Conservation (phyloP, 2,329 filamentous ascomycete genomes). For the Talaromyces marneffei region DNA sequence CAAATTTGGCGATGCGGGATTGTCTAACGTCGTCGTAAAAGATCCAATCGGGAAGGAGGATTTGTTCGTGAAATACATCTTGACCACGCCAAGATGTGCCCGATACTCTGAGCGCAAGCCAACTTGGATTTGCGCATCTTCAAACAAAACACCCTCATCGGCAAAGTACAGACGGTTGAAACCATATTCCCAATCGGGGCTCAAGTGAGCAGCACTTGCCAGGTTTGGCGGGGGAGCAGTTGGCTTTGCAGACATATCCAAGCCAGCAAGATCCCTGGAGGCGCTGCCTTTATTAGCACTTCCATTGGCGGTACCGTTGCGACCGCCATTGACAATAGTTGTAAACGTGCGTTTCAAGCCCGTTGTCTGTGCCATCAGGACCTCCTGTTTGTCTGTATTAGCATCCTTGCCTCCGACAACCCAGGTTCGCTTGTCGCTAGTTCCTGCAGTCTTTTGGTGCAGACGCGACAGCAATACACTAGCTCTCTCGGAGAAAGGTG, state of each 20-base stretch:
- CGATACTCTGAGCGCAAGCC: conserved; percentile 91
- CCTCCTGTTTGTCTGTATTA: conserved; percentile 72
- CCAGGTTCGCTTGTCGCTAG: conserved; percentile 94
- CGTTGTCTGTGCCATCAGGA: conserved; percentile 71
- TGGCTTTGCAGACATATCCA: conserved; percentile 65
- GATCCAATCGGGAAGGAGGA: conserved; percentile 77
- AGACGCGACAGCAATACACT: conserved; percentile 86
- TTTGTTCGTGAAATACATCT: conserved; percentile 95
- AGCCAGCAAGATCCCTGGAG: conserved; percentile 67
- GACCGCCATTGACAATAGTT: conserved; percentile 41
- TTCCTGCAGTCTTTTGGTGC: conserved; percentile 88
- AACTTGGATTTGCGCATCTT: conserved; percentile 89
- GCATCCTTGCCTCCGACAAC: conserved; percentile 95
- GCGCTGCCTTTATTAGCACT: conserved; percentile 38
- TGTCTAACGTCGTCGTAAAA: conserved; percentile 89
- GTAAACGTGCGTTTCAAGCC: conserved; percentile 83
- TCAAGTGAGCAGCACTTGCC: conserved; percentile 85
- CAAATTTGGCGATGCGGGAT: conserved; percentile 58
- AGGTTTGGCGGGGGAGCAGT: conserved; percentile 63
- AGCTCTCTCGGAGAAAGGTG: conserved; percentile 89
- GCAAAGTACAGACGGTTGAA: conserved; percentile 76
- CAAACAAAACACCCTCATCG: conserved; percentile 83
- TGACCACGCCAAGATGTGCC: conserved; percentile 89
- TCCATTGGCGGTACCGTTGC: conserved; percentile 22
- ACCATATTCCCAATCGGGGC: conserved; percentile 88